Evolutionary conservation across 2,329 filamentous ascomycete species (phyloP), one percentile per base, ranked within the genome.

Genomic region (Lecanoromycetidae sp.): DNA sequence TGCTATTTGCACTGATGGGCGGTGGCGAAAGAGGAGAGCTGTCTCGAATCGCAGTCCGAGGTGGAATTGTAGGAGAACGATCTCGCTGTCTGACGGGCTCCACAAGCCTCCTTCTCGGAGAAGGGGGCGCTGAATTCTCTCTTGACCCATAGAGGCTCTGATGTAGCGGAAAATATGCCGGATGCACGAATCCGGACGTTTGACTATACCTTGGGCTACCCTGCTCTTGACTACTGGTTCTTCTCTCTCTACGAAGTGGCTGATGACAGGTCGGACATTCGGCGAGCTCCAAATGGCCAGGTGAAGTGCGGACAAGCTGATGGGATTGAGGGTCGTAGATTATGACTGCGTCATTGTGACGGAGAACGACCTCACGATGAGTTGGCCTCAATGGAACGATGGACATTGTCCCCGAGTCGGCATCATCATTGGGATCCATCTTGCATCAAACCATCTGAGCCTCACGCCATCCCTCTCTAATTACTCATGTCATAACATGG

Each of bases 221-320:
- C 17, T 62, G 60, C 22, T 52, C 51, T 39, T 44, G 52, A 32
- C 30, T 48, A 33, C 61, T 58, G 17, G 60, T 59, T 20, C 60
- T 57, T 35, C 75, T 72, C 15, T 54, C 72, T 62, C 63, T 80
- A 25, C 66, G 70, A 55, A 77, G 74, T 15, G 86, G 79, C 44
- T 84, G 82, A 61, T 87, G 85, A 62, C 90, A 95, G 58, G 87
- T 86, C n/a, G 93, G 91, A 60, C 93, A 98, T 60, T 51, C 79
- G 49, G 78, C 62, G 23, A 72, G 62, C 44, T 79, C 76, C 49
- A 87, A 58, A 25, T 66, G 68, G 51, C 72, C 64, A 44, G 63
- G 64, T 49, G 64, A 48, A 19, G 75, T 68, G 29, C 75, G 82
- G 56, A 87, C 86, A 54, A 98, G 78, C 57, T 88, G 84, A 54